These are phyloP conservation scores for Chrysopogon serrulatus DNA, from an alignment of 176 grass and related monocot genomes.

Conservation along the genomic window DNA sequence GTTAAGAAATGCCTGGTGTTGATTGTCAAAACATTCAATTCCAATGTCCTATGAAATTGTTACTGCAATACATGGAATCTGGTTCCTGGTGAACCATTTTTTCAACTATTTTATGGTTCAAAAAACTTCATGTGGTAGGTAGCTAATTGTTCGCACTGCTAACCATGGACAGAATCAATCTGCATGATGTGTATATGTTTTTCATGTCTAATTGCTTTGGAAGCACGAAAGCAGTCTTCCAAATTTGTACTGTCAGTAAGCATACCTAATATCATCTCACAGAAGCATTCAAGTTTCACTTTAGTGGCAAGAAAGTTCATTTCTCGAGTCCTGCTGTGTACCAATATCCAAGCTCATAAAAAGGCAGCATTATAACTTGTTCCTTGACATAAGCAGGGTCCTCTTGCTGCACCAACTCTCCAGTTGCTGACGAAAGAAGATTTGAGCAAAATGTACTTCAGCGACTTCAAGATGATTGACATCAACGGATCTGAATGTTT, in stretches of 20 bases:
- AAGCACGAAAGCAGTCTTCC: background rate
- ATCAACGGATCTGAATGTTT: constrained; percentile 81
- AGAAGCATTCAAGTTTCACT: background rate
- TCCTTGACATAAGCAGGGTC: constrained; percentile 50
- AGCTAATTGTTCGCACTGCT: background rate
- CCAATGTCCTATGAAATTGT: background rate
- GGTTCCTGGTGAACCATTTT: background rate
- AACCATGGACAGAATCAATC: background rate
- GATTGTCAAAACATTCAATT: background rate
- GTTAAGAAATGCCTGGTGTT: background rate
- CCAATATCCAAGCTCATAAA: background rate
- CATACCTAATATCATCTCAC: background rate
- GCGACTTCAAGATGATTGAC: constrained; percentile 79
- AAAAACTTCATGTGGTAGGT: background rate
- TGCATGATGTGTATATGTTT: background rate
- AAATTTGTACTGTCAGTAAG: background rate
- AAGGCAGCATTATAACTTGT: background rate
- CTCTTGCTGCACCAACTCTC: constrained; percentile 83
- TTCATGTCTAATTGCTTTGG: background rate
- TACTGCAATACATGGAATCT: background rate
- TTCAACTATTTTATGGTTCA: background rate
- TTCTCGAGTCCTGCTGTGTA: background rate
- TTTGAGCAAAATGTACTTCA: constrained; percentile 95
- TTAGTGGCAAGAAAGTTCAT: background rate
- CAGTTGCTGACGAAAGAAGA: constrained; percentile 82